Evolutionary conservation across 2,329 filamentous ascomycete genomes (phyloP).

Genomic region (Ascochyta rabiei): DNA sequence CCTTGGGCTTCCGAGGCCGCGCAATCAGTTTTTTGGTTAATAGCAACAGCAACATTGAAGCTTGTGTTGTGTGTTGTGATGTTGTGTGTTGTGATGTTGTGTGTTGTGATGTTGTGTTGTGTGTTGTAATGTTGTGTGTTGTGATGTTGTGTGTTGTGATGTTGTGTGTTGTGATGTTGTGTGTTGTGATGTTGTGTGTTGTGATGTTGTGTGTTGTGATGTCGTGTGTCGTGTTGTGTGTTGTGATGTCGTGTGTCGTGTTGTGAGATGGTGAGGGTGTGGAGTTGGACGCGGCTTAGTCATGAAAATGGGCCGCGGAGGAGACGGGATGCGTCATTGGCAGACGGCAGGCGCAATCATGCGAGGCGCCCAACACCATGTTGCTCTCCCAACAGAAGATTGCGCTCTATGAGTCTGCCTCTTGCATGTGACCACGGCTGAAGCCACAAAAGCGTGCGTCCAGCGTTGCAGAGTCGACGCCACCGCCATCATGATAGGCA

Average conservation of each 20-base stretch:
- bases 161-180: no score
- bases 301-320: background rate
- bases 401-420: background rate
- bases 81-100: no score
- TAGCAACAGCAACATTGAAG: background rate
- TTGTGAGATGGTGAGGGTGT: no score
- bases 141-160: no score
- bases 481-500: slow-evolving; percentile 48
- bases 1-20: slow-evolving; percentile 58
- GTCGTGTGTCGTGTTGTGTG: no score
- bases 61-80: no score
- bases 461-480: background rate
- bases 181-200: no score
- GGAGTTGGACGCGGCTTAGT: background rate
- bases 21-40: slow-evolving; percentile 47
- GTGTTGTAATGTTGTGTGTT: no score
- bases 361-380: slow-evolving; percentile 1
- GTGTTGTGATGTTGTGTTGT: no score
- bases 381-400: background rate
- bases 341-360: slow-evolving; percentile 7
- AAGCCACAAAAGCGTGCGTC: background rate
- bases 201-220: no score
- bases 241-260: no score
- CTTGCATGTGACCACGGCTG: slow-evolving; percentile 10
- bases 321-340: background rate